Evolutionary conservation across 306 rosid genomes (phyloP), one percentile per base, ranked within the genome.

Genomic region (Lupinus albus): DNA sequence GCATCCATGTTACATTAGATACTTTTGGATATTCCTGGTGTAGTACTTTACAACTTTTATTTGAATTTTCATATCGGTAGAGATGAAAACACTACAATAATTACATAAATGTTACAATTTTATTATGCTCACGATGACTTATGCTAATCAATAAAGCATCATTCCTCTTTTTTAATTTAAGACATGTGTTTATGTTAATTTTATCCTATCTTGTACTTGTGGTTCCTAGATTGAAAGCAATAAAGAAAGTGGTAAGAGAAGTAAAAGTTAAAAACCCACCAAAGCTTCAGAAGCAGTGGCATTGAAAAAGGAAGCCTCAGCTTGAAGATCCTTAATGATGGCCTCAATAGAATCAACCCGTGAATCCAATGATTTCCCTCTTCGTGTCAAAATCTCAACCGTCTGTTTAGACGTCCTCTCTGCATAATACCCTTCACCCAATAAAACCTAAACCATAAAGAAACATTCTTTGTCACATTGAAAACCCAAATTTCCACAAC

Each of bases 351-450:
- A 87, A 69, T 81, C 79, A 38, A 83, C 78, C 64, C 89, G 96
- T 4, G 88, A 87, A 35, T 84, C 86, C 88, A 92, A 79, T 1
- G 75, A 54, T 70, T 78, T 80, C 33, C 86, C 95, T 73, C 95
- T 86, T 41, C 98, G 87, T 70, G 74, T 83, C 85, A 92, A 82
- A 80, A 92, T 83, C 50, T 87, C 96, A 45, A 82, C 49, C 1
- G 96, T 84, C 54, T 89, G 96, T 70, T 83, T 92, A 9, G 93
- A 86, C 0, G 95, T 92, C 74, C 88, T 84, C 30, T 87, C 95
- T 0, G 83, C 93, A 74, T 84, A 88, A 70, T 89, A 89, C 5
- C 95, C 93, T 77, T 89, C 98, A 60, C 98, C 98, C 57, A 92
- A 56, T 15, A 92, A 89, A 76, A 92, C 97, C 97, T 91, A 71